These are phyloP conservation scores for Alternaria dauci DNA, from an alignment of 2,329 filamentous ascomycete species.

Conservation along the genomic window DNA sequence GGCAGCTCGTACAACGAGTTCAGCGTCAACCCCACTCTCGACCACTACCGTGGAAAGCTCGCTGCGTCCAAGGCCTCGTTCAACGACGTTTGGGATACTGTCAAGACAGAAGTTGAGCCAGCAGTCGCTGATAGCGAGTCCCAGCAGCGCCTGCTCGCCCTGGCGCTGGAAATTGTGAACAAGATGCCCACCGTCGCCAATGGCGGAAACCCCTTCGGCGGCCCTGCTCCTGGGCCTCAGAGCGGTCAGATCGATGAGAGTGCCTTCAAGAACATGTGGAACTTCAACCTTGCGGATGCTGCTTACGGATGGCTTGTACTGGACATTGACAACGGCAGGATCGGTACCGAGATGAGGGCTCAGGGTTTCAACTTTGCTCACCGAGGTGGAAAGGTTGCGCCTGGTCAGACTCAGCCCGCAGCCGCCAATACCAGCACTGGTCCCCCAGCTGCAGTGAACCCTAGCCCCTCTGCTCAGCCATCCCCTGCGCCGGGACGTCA, in stretches of 20 bases:
- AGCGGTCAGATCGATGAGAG: constrained; percentile 96
- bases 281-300: constrained; percentile 97
- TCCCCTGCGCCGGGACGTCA: constrained; percentile 45
- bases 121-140: constrained; percentile 93
- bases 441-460: constrained; percentile 50
- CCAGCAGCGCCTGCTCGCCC: constrained; percentile 89
- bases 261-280: constrained; percentile 99
- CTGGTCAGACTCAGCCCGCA: constrained; percentile 50
- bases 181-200: constrained; percentile 98
- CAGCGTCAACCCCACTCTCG: constrained; percentile 95
- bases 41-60: constrained; percentile 98
- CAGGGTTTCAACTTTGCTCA: constrained; percentile 99
- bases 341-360: constrained; percentile 97
- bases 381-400: constrained; percentile 76
- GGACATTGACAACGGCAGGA: constrained; percentile 93
- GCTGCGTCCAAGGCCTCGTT: constrained; percentile 98
- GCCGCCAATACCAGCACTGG: constrained; percentile 46
- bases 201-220: constrained; percentile 95
- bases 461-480: constrained; percentile 51
- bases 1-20: constrained; percentile 99
- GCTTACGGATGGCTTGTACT: constrained; percentile 96
- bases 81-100: constrained; percentile 99
- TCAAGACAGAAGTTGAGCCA: constrained; percentile 93
- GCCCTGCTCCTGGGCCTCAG: constrained; percentile 75
- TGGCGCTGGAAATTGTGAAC: constrained; percentile 90